Evolutionary conservation across 768 basidiomycete species (phyloP).

Genomic region (Asterophora parasitica): DNA sequence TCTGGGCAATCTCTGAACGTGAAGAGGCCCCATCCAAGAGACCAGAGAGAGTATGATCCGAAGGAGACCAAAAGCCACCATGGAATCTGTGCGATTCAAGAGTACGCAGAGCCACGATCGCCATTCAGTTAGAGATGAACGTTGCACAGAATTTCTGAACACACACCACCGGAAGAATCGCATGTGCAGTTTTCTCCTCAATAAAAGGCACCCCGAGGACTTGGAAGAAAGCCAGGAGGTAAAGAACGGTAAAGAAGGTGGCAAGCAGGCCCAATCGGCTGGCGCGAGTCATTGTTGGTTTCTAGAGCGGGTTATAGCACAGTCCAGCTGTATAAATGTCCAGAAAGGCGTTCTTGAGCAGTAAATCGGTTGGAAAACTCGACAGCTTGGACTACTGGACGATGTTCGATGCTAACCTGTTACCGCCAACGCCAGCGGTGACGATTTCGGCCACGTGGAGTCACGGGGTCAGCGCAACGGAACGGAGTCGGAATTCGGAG

Average conservation of each 20-base stretch:
- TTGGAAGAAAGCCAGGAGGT: constrained; percentile 54
- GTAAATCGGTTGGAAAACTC: not conserved
- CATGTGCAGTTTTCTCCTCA: constrained; percentile 36
- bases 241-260: constrained; percentile 40
- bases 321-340: not conserved
- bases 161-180: constrained; percentile 60
- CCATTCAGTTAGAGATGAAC: not conserved
- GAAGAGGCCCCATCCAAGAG: constrained; percentile 69
- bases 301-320: not conserved
- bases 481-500: not conserved
- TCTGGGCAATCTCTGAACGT: constrained; percentile 77
- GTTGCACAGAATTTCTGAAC: not conserved
- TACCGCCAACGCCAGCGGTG: not conserved
- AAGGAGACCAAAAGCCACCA: constrained; percentile 82
- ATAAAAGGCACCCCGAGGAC: constrained; percentile 52
- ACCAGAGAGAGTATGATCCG: constrained; percentile 75
- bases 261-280: constrained; percentile 46
- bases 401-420: not conserved
- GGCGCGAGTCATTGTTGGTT: constrained; percentile 52
- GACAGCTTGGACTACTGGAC: not conserved
- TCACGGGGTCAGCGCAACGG: not conserved
- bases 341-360: too few species aligned
- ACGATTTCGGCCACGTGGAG: not conserved
- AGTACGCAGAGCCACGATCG: not conserved
- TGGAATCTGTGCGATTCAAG: constrained; percentile 49